These are phyloP conservation scores for Toxicodendron radicans DNA, from an alignment of 345 rosid genomes.

Conservation along the genomic window DNA sequence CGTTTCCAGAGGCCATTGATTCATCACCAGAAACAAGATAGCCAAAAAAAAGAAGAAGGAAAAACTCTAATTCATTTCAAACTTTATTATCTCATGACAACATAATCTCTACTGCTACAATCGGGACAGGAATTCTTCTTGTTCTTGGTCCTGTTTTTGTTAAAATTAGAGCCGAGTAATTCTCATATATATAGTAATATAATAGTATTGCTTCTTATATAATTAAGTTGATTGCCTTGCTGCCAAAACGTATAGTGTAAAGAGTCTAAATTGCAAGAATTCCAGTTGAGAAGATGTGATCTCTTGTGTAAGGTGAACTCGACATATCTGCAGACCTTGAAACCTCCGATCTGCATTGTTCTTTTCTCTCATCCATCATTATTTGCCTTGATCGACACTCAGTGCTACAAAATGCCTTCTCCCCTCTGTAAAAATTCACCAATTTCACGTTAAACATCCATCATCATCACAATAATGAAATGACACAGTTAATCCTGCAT, in stretches of 20 bases:
- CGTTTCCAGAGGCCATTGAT: too few species aligned
- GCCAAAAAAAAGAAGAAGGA: too few species aligned
- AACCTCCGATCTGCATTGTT: conserved; percentile 59
- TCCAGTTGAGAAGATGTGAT: conserved; percentile 64
- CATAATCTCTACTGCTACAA: background rate
- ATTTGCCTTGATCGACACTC: conserved; percentile 79
- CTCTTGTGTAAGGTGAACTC: conserved; percentile 45
- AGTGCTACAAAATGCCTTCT: conserved; percentile 77
- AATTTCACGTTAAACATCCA: background rate
- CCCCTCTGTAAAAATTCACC: conserved; percentile 51
- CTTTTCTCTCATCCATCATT: conserved; percentile 57
- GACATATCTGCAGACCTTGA: conserved; percentile 39
- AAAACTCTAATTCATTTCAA: background rate
- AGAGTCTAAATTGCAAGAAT: conserved; percentile 63
- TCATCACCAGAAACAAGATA: background rate
- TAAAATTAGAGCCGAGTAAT: background rate
- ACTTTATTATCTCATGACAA: conserved; percentile 16
- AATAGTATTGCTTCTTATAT: background rate
- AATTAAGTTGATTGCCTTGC: background rate
- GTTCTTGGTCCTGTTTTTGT: background rate
- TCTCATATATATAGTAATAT: background rate
- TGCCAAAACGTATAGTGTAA: background rate
- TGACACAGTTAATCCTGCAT: too few species aligned
- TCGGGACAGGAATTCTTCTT: conserved; percentile 18
- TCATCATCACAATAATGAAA: background rate